Conservation (phyloP, 345 rosid genomes). For the Passiflora organensis region DNA sequence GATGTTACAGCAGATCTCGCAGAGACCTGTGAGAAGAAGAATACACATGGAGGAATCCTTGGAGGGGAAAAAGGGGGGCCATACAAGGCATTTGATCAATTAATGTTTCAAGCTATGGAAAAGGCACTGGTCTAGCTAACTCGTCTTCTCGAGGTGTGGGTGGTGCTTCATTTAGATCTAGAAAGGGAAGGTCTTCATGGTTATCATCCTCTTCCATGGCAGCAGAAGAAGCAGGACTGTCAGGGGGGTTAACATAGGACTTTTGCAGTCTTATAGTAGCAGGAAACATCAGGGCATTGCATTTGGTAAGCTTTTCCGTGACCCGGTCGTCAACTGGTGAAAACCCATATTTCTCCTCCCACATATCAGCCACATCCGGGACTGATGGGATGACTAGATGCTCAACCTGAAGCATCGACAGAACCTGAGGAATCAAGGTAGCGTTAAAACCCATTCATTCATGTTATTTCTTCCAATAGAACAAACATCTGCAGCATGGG, state of each 20-base stretch:
- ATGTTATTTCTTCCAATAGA: neutral
- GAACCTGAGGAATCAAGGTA: constrained; percentile 18
- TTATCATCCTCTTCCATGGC: neutral
- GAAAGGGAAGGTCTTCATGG: neutral
- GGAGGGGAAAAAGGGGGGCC: too few relatives aligned
- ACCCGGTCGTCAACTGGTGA: neutral
- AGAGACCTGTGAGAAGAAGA: too few relatives aligned
- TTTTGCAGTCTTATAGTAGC: constrained; percentile 14
- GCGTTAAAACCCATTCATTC: neutral
- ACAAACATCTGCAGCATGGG: neutral
- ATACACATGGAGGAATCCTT: too few relatives aligned
- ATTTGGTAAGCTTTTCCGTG: neutral
- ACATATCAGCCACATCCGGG: constrained; percentile 9
- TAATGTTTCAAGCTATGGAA: neutral
- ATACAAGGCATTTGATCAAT: neutral
- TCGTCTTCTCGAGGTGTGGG: neutral
- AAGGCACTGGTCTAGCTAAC: neutral
- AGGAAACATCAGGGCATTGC: constrained; percentile 17
- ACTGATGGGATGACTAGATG: constrained; percentile 28
- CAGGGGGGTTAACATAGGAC: neutral
- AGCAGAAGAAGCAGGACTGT: neutral
- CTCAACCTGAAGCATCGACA: constrained; percentile 9
- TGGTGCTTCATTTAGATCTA: constrained; percentile 9
- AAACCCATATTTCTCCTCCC: constrained; percentile 18
- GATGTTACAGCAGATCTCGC: too few relatives aligned